Evolutionary conservation across 768 basidiomycete species (phyloP).

Genomic region (Hortiboletus campestris): DNA sequence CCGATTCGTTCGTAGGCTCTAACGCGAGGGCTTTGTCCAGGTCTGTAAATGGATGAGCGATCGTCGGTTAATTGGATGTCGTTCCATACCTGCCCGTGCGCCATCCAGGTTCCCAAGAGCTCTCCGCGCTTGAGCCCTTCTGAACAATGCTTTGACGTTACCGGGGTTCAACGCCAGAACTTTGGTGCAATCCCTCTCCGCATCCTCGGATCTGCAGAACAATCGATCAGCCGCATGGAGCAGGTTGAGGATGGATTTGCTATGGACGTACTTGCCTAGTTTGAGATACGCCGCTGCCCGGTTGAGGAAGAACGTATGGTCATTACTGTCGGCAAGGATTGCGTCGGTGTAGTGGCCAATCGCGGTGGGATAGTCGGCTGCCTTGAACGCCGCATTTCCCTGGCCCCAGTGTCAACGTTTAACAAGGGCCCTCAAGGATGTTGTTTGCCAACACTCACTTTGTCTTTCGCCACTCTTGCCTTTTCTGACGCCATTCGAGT

Average conservation of each 20-base stretch:
- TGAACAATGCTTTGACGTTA: constrained; percentile 79
- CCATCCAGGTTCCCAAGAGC: constrained; percentile 53
- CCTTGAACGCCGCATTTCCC: constrained; percentile 89
- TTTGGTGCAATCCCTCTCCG: constrained; percentile 74
- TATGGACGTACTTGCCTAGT: constrained; percentile 81
- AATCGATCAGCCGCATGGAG: constrained; percentile 1
- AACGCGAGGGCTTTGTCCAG: constrained; percentile 53
- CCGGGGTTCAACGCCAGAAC: constrained; percentile 52
- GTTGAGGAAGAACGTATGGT: constrained; percentile 82
- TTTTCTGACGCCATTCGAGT: constrained; percentile 34
- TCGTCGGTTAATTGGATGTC: background rate
- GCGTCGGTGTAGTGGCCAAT: constrained; percentile 88
- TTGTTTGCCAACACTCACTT: constrained; percentile 10
- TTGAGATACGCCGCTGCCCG: constrained; percentile 91
- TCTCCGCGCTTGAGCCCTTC: constrained; percentile 71
- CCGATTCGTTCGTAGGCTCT: constrained; percentile 63
- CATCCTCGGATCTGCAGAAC: constrained; percentile 64
- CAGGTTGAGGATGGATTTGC: background rate
- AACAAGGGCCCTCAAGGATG: background rate
- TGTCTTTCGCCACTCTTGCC: constrained; percentile 35
- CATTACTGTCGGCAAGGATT: constrained; percentile 62
- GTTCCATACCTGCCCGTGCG: constrained; percentile 54
- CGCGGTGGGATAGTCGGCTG: constrained; percentile 71
- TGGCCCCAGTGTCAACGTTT: constrained; percentile 31
- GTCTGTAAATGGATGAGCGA: constrained; percentile 43